Evolutionary conservation across 116 monocot genomes (phyloP).

Genomic region (Dioscorea cayenensis): DNA sequence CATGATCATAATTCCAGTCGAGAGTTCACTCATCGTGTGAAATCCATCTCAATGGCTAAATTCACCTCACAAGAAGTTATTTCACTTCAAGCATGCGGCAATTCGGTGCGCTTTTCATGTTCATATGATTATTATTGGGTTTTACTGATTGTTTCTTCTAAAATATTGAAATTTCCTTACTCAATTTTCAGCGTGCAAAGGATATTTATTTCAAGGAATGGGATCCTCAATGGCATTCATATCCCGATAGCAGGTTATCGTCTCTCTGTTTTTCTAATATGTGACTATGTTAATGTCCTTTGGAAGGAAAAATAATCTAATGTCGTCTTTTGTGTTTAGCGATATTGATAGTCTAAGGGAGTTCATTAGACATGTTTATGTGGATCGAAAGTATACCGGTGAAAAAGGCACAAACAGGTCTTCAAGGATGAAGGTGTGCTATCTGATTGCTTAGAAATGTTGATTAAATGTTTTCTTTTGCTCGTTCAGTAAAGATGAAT

Average conservation of each 20-base stretch:
- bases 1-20: conserved; percentile 35
- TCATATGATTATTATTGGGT: neutral
- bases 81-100: conserved; percentile 95
- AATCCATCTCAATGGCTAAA: conserved; percentile 98
- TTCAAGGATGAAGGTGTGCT: conserved; percentile 50
- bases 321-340: conserved; percentile 37
- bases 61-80: conserved; percentile 90
- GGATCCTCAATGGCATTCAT: conserved; percentile 75
- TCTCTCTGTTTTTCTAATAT: neutral
- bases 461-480: neutral
- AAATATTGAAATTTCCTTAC: neutral
- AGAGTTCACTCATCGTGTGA: conserved; percentile 96
- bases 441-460: neutral
- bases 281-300: conserved; percentile 7
- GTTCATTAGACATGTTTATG: conserved; percentile 95
- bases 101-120: conserved; percentile 50
- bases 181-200: conserved; percentile 57
- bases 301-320: conserved; percentile 4
- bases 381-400: conserved; percentile 74
- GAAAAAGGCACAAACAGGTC: conserved; percentile 46
- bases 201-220: conserved; percentile 88
- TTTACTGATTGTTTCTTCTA: neutral
- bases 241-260: conserved; percentile 83
- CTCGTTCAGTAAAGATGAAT: neutral
- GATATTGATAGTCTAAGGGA: conserved; percentile 75